Evolutionary conservation across 2,329 filamentous ascomycete genomes (phyloP), one percentile per base, ranked within the genome.

Genomic region (Boeremia lycopersici): DNA sequence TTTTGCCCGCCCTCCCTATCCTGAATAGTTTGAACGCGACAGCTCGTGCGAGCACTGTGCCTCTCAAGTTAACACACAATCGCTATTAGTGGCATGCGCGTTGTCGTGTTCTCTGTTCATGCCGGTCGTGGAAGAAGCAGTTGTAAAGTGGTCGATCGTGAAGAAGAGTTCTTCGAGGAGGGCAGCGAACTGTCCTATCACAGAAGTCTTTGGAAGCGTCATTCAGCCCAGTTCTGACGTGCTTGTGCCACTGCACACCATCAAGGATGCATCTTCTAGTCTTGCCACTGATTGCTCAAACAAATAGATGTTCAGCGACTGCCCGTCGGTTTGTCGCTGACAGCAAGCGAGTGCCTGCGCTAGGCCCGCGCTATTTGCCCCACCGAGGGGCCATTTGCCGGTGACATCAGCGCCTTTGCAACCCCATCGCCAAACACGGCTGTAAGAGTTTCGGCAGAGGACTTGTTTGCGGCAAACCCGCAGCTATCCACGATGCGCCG

Each of bases 191-290:
- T 41, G 19, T 6, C 52, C 52, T 55, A 50, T 55, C 46, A 50
- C 13, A 25, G 17, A 25, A 26, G 26, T 19, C 19, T 17, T 7
- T 11, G 46, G 25, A 31, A 55, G 46, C 52, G 52, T 41, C 34
- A 55, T 55, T 38, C 35, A 42, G 46, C 46, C 52, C 36, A 46
- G 19, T 1, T 42, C 46, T 55, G 52, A 55, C 52, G 52, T 55
- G 52, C 46, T 50, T 23, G 33, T 46, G 41, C 52, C 46, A 41
- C n/a, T 46, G 43, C 49, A 42, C 43, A 41, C 42, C 29, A 52
- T 36, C 42, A 40, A 47, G 42, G 36, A 47, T 31, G 28, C 19
- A 19, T 47, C 19, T 33, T 17, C 17, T 12, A 28, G 23, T 6
- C 43, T 42, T 51, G 53, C 47, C 41, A 43, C 50, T 31, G 45